Base-by-base conservation (phyloP, 768 basidiomycete genomes). In the Gymnopilus junonius region DNA sequence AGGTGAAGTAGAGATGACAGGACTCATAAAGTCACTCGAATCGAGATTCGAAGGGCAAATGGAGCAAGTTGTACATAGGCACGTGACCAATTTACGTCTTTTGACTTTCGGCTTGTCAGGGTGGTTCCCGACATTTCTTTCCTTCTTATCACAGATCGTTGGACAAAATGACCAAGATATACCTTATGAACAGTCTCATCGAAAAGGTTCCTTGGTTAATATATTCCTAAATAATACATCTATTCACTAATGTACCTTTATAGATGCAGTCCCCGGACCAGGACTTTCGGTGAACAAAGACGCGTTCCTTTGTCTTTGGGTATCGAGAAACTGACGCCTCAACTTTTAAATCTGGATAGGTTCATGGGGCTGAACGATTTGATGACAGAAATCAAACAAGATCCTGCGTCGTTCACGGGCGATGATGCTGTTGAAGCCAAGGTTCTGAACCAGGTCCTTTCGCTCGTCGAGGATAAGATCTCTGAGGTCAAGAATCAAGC, bases 401-500 rank as follows among this genome's bases (percentile, higher is more conserved):
- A 94, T 84, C 86, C 85, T 55, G 77, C 75, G 51, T 88, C 84
- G 53, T 95, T 95, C 74, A 77, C 87, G 11, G 88, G 94, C 58
- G 97, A 99, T 73, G 96, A 98, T 73, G 69, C 82, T 4, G 85
- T 90, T 32, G 97, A 99, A 81, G 87, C 81, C 73, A 92, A 91
- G 73, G 88, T 97, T 55, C 83, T 97, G 50, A 87, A 86, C 42
- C 88, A 92, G 74, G 95, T 99, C 1, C 82, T 98, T 43, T 81
- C 87, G 34, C 85, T 98, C 20, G 90, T 98, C 4, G 92, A 93
- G 72, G 97, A 99, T 79, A 91, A 90, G 77, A 98, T 96, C 68
- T 95, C 95, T 8, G 97, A 99, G 80, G 97, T 99, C 66, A 99
- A 99, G 82, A 97, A 97, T 71, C 91, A 94, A 74, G 94, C 95